phyloP scores from a whole-genome alignment of 2,329 filamentous ascomycete genomes.

The Fusarium sp. region DNA sequence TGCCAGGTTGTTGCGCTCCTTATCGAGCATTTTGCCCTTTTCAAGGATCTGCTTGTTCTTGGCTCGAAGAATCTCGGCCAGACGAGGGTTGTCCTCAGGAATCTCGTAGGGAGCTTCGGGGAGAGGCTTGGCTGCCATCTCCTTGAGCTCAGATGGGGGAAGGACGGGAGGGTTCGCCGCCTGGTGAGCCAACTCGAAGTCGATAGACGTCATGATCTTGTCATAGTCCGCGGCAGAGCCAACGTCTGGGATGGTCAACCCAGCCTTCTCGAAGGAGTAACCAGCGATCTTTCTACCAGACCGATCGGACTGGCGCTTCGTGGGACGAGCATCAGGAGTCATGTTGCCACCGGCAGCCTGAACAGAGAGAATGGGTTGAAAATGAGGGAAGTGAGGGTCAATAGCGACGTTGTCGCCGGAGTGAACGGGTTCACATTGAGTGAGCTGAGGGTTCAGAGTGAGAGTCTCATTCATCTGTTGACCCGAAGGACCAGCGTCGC shows the following conservation, averaged over 20 bases:
- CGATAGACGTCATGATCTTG: constrained; percentile 30
- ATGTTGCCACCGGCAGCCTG: not conserved
- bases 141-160: constrained; percentile 35
- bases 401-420: not conserved
- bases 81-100: constrained; percentile 13
- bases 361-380: not conserved
- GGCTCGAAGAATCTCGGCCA: constrained; percentile 12
- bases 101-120: constrained; percentile 35
- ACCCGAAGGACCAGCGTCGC: not conserved
- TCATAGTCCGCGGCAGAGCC: not conserved
- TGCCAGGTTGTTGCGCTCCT: constrained; percentile 53
- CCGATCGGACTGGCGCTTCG: not conserved
- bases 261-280: constrained; percentile 11
- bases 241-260: constrained; percentile 36
- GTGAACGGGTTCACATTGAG: not conserved
- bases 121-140: constrained; percentile 44
- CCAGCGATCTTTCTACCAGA: not conserved
- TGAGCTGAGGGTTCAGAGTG: not conserved
- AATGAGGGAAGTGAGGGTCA: not conserved
- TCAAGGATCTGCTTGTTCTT: constrained; percentile 25
- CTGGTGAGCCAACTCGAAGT: constrained; percentile 39
- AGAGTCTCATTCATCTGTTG: not conserved
- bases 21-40: constrained; percentile 45
- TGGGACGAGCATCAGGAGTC: not conserved
- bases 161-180: constrained; percentile 43